Percentiles rank a stretch among this genome's conserved stretches.
These are phyloP conservation scores for Leptomonas pyrrhocoris DNA, from an alignment of 208 protist genomes.

Conservation along the genomic window DNA sequence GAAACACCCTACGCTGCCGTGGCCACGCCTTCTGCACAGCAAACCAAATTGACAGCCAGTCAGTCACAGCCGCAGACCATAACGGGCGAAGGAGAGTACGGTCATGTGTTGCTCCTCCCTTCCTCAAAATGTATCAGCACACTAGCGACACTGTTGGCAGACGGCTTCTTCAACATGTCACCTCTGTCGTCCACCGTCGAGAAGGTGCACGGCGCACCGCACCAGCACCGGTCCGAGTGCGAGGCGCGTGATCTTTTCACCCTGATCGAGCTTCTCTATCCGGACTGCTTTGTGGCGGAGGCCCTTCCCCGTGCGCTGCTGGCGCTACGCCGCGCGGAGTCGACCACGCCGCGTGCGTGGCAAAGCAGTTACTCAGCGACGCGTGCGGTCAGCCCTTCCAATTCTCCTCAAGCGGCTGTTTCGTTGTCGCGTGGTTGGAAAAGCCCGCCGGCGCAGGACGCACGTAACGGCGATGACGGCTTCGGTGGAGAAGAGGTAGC, in stretches of 20 bases:
- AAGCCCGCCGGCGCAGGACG: background rate
- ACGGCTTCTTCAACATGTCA: conserved; percentile 65
- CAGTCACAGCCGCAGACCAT: background rate
- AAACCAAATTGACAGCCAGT: too few relatives aligned
- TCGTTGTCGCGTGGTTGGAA: background rate
- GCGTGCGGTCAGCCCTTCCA: background rate
- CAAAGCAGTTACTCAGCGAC: background rate
- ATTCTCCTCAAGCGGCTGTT: background rate
- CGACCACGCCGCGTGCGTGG: background rate
- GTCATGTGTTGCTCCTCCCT: conserved; percentile 47
- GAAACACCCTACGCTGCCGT: background rate
- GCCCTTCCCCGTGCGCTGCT: background rate
- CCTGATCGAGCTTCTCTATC: conserved; percentile 63
- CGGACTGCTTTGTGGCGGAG: conserved; percentile 67
- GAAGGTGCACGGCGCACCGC: conserved; percentile 14
- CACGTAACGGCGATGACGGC: background rate
- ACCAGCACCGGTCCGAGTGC: conserved; percentile 40
- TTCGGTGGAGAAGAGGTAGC: too few relatives aligned
- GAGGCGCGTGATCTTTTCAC: conserved; percentile 59
- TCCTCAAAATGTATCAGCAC: conserved; percentile 60
- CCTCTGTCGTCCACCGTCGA: conserved; percentile 51
- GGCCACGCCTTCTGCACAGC: background rate
- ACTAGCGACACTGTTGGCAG: conserved; percentile 43
- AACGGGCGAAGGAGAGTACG: background rate
- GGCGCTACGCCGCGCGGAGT: conserved; percentile 18